These are phyloP conservation scores for Laetiporus sulphureus DNA, from an alignment of 1,284 basidiomycete genomes.

Conservation along the genomic window DNA sequence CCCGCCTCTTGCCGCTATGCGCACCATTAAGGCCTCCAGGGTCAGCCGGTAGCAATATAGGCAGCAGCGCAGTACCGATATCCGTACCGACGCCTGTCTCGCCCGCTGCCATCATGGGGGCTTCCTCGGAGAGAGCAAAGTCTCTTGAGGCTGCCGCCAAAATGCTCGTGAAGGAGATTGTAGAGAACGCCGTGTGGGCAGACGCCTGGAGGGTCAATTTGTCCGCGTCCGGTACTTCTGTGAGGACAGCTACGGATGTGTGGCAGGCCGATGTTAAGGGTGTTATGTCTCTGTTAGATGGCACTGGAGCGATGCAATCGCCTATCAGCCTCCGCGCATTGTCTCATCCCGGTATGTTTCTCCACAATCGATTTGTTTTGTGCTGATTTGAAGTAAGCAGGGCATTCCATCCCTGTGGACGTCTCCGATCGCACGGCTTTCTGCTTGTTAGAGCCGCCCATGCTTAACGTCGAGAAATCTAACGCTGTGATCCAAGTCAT, in stretches of 20 bases:
- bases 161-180: conserved; percentile 54
- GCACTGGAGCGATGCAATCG: conserved; percentile 22
- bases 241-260: conserved; percentile 27
- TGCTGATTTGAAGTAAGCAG: too few relatives aligned
- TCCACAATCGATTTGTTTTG: too few relatives aligned
- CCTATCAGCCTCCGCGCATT: conserved; percentile 29
- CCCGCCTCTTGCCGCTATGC: conserved; percentile 50
- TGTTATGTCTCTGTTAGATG: conserved; percentile 29
- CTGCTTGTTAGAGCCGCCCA: conserved; percentile 51
- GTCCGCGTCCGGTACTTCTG: conserved; percentile 18
- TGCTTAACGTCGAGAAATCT: conserved; percentile 56
- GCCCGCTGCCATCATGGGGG: conserved; percentile 58
- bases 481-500: conserved; percentile 56
- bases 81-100: conserved; percentile 75
- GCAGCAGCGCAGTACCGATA: conserved; percentile 33
- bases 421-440: too few relatives aligned
- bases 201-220: conserved; percentile 53
- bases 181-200: conserved; percentile 63
- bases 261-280: conserved; percentile 50
- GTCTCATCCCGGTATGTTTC: conserved; percentile 30
- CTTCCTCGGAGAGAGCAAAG: conserved; percentile 53
- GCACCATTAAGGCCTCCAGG: conserved; percentile 50
- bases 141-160: conserved; percentile 58
- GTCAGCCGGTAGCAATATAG: conserved; percentile 36
- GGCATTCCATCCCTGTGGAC: too few relatives aligned